Conservation (phyloP, 116 monocot species). For the Phalaenopsis hybrid region DNA sequence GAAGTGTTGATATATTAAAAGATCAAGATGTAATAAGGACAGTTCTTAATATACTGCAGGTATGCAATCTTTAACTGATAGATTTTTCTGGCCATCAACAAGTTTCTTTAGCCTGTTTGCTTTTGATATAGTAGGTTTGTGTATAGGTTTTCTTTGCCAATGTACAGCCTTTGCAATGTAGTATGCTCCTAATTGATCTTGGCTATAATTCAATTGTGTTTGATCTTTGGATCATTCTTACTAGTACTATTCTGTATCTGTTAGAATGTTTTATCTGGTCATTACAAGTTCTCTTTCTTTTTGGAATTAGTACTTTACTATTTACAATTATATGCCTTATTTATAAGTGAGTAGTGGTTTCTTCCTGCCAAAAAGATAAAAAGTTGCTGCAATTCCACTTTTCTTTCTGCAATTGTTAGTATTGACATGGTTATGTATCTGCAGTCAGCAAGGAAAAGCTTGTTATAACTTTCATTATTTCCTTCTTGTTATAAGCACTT, state of each 20-base stretch:
- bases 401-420: too few species aligned
- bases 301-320: background rate
- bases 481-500: too few species aligned
- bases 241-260: background rate
- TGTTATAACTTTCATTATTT: too few species aligned
- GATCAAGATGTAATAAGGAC: constrained; percentile 85
- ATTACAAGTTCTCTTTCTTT: background rate
- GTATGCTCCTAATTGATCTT: background rate
- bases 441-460: too few species aligned
- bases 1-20: constrained; percentile 88
- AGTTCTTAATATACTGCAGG: constrained; percentile 95
- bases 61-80: constrained; percentile 18
- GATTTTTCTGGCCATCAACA: background rate
- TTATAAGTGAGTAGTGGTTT: background rate
- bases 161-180: background rate
- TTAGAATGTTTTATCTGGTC: background rate
- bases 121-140: background rate
- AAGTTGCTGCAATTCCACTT: too few species aligned
- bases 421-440: too few species aligned
- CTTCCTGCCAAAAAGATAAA: too few species aligned
- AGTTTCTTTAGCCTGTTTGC: background rate
- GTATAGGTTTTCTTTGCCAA: background rate
- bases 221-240: background rate
- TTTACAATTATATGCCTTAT: background rate
- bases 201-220: background rate